Conservation (phyloP, 352 stramenopile species). For the Phytophthora palmivora region DNA sequence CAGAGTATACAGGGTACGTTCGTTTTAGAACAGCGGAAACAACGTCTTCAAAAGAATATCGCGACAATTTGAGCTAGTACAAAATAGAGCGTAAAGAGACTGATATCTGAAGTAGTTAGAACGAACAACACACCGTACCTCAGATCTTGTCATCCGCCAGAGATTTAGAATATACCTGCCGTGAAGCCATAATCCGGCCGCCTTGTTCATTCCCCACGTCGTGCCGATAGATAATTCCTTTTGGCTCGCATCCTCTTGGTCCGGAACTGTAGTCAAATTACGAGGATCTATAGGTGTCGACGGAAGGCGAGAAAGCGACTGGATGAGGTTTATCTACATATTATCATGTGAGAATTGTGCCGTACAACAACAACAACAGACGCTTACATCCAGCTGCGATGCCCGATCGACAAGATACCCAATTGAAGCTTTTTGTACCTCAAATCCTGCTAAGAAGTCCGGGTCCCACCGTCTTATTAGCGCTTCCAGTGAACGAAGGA, state of each 20-base stretch:
- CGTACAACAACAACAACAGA: slow-evolving; percentile 11
- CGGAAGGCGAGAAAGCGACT: slow-evolving; percentile 70
- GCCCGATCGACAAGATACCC: slow-evolving; percentile 83
- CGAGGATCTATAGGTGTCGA: slow-evolving; percentile 57
- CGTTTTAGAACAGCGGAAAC: slow-evolving; percentile 68
- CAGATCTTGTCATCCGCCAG: slow-evolving; percentile 89
- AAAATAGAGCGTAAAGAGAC: background rate
- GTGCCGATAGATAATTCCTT: slow-evolving; percentile 72
- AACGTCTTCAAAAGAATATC: slow-evolving; percentile 87
- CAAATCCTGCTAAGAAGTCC: slow-evolving; percentile 91
- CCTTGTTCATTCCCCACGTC: slow-evolving; percentile 80
- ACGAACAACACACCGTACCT: slow-evolving; percentile 45
- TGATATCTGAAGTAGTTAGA: background rate
- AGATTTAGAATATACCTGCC: slow-evolving; percentile 92
- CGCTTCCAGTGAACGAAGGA: slow-evolving; percentile 60
- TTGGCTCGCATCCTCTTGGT: slow-evolving; percentile 34
- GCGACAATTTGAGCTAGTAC: slow-evolving; percentile 80
- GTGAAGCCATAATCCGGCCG: slow-evolving; percentile 89
- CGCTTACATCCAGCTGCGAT: slow-evolving; percentile 59
- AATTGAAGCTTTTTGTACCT: slow-evolving; percentile 83
- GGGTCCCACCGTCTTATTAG: slow-evolving; percentile 82
- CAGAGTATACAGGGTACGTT: slow-evolving; percentile 68
- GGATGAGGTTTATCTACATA: slow-evolving; percentile 72
- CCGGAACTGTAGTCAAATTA: slow-evolving; percentile 42
- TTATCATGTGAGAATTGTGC: slow-evolving; percentile 10